Percentiles rank a stretch among this genome's conserved stretches.
Conservation (phyloP, 345 rosid genomes). For the Erysimum cheiranthoides region DNA sequence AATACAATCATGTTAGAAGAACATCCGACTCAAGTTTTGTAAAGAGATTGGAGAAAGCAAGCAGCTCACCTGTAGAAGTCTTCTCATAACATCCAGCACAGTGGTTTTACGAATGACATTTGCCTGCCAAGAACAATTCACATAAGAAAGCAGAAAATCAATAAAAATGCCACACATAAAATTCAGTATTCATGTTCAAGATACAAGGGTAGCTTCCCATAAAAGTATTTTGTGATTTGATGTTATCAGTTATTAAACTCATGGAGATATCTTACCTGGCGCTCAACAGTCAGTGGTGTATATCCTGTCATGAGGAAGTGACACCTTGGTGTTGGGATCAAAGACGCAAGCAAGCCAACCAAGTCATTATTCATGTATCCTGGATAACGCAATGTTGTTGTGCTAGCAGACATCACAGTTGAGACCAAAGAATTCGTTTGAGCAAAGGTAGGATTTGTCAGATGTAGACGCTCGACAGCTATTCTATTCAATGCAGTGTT, state of each 20-base stretch:
- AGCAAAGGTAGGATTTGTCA: constrained; percentile 83
- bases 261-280: constrained; percentile 63
- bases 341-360: constrained; percentile 97
- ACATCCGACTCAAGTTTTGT: no score
- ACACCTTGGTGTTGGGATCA: constrained; percentile 98
- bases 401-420: constrained; percentile 99
- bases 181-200: neutral
- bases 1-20: no score
- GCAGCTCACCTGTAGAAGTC: constrained; percentile 80
- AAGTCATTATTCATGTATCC: constrained; percentile 99
- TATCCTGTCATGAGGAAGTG: constrained; percentile 99
- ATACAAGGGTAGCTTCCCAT: neutral
- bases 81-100: constrained; percentile 97
- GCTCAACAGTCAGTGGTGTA: constrained; percentile 94
- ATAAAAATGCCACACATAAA: neutral
- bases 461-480: constrained; percentile 94
- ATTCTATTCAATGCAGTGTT: constrained; percentile 95
- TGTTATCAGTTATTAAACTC: neutral
- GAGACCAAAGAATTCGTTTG: constrained; percentile 96
- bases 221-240: neutral
- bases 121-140: constrained; percentile 67
- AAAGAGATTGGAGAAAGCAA: no score
- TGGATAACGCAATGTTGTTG: constrained; percentile 94
- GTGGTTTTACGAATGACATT: constrained; percentile 95
- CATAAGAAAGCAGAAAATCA: constrained; percentile 32